Percentiles rank a stretch among this genome's conserved stretches.
These are phyloP conservation scores for Albugo laibachii DNA, from an alignment of 352 stramenopile species.

Conservation along the genomic window DNA sequence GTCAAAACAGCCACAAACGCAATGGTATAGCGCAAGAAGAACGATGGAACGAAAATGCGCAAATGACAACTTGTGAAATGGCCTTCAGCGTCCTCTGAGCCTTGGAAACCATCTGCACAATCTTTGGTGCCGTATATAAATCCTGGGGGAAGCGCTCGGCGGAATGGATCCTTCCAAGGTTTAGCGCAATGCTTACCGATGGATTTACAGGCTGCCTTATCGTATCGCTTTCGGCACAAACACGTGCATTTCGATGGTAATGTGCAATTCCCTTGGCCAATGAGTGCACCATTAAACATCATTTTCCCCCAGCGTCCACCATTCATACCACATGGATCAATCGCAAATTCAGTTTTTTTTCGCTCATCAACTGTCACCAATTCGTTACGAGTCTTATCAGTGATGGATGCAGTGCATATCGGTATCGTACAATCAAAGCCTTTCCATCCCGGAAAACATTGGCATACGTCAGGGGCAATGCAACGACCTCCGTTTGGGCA, in stretches of 20 bases:
- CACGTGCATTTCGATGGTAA: constrained; percentile 82
- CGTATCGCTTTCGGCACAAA: constrained; percentile 74
- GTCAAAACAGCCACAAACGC: constrained; percentile 54
- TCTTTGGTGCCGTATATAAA: constrained; percentile 83
- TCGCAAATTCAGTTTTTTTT: constrained; percentile 85
- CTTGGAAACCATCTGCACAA: constrained; percentile 89
- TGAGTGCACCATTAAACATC: constrained; percentile 32
- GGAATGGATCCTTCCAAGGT: constrained; percentile 63
- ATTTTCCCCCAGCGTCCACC: constrained; percentile 61
- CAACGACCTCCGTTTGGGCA: constrained; percentile 89
- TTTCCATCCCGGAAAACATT: constrained; percentile 83
- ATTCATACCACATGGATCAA: constrained; percentile 81
- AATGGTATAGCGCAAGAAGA: constrained; percentile 64
- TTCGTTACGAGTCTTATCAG: constrained; percentile 42
- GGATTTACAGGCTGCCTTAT: constrained; percentile 31
- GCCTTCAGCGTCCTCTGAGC: constrained; percentile 74
- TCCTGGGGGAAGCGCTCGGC: constrained; percentile 43
- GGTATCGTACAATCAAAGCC: constrained; percentile 89
- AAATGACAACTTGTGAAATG: constrained; percentile 88
- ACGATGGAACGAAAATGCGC: constrained; percentile 84
- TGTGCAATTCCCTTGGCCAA: constrained; percentile 87
- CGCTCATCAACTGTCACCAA: constrained; percentile 88
- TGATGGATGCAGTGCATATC: constrained; percentile 48
- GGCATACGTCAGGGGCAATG: constrained; percentile 76
- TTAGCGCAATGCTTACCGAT: constrained; percentile 67